Conservation (phyloP, 108 stramenopile genomes). For the Discostella stelligeroides region DNA sequence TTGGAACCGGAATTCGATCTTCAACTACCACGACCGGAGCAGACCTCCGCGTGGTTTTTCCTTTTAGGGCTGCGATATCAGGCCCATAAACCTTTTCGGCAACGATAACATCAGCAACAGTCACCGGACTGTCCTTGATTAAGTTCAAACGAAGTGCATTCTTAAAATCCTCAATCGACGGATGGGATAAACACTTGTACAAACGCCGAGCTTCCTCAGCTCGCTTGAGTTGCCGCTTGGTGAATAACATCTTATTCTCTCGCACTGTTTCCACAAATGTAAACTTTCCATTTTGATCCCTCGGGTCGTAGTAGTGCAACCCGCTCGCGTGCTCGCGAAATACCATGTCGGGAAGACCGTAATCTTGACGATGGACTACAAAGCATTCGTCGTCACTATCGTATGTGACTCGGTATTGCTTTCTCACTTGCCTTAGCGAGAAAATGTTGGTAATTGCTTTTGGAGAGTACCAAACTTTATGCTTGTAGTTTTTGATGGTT, state of each 20-base stretch:
- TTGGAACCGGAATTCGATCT: not conserved
- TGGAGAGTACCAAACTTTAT: not conserved
- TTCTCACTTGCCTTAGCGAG: not conserved
- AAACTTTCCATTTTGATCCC: not conserved
- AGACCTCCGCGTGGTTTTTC: constrained; percentile 1
- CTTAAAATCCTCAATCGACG: constrained; percentile 8
- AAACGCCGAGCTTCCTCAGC: constrained; percentile 7
- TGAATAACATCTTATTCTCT: not conserved
- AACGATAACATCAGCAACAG: constrained; percentile 4
- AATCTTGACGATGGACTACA: not conserved
- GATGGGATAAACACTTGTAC: not conserved
- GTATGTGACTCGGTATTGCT: constrained; percentile 10
- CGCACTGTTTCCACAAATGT: not conserved
- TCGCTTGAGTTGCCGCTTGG: not conserved
- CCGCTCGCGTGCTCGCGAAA: not conserved
- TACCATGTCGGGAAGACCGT: not conserved
- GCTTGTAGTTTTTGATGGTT: not conserved
- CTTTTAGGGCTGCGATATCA: constrained; percentile 9
- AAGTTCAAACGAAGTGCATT: not conserved
- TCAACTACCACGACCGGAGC: not conserved
- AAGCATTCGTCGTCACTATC: not conserved
- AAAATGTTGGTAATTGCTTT: constrained; percentile 14
- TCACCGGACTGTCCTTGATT: constrained; percentile 19
- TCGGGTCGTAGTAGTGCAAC: not conserved
- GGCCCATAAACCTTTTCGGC: constrained; percentile 10